Conservation (phyloP, 768 basidiomycete genomes). For the Clitopilus hobsonii region DNA sequence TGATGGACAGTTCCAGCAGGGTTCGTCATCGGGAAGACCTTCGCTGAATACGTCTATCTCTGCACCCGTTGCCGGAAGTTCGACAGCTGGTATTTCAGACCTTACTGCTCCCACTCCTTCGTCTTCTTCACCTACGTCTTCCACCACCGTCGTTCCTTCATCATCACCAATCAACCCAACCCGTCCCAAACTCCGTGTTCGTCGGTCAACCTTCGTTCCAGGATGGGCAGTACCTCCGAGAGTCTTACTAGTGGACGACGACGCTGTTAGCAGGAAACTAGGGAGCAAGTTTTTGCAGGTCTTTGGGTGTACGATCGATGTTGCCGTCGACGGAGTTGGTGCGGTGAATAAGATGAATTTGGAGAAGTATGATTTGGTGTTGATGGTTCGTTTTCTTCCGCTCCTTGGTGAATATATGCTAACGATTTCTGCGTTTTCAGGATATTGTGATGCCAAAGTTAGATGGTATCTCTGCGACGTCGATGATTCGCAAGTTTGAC, state of each 20-base stretch:
- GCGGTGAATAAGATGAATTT: conserved; percentile 97
- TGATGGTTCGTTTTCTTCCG: conserved; percentile 67
- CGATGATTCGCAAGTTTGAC: conserved; percentile 92
- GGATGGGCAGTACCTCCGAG: conserved; percentile 90
- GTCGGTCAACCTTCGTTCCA: conserved; percentile 78
- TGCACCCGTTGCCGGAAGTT: neutral
- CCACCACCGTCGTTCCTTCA: conserved; percentile 11
- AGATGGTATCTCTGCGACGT: conserved; percentile 88
- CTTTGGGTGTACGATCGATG: conserved; percentile 91
- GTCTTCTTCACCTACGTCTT: conserved; percentile 10
- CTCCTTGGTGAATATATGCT: neutral
- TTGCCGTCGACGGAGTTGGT: conserved; percentile 88
- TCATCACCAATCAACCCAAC: conserved; percentile 9
- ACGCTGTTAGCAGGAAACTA: conserved; percentile 83
- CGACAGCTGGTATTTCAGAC: no score
- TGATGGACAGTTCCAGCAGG: neutral
- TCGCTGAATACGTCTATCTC: neutral
- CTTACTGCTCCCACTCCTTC: conserved; percentile 9
- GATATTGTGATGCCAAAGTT: conserved; percentile 95
- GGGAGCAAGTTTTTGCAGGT: conserved; percentile 93
- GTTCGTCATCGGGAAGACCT: neutral
- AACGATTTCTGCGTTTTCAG: conserved; percentile 29
- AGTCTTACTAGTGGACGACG: conserved; percentile 93
- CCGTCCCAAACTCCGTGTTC: conserved; percentile 50
- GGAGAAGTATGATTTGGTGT: conserved; percentile 91